Evolutionary conservation across 495 filamentous ascomycete genomes (phyloP).

Genomic region (Cladorrhinum samala): DNA sequence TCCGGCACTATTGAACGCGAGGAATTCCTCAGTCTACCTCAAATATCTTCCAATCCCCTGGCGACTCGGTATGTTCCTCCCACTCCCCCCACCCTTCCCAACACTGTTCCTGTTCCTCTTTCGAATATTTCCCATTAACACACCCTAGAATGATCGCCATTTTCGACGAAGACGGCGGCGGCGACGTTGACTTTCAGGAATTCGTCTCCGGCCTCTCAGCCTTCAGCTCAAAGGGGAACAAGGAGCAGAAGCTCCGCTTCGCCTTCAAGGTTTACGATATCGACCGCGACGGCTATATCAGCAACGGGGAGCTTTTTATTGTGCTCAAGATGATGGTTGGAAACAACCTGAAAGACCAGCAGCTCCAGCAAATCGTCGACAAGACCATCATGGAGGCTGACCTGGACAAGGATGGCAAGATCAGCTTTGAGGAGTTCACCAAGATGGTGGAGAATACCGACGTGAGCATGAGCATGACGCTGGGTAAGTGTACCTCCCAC

Average conservation of each 20-base stretch:
- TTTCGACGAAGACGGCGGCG: conserved; percentile 97
- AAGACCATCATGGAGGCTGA: conserved; percentile 99
- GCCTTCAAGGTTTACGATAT: conserved; percentile 99
- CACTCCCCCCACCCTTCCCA: not conserved
- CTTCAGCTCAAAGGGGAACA: conserved; percentile 96
- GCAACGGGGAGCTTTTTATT: conserved; percentile 98
- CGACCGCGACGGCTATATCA: conserved; percentile 96
- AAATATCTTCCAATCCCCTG: conserved; percentile 96
- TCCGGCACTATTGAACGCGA: conserved; percentile 98
- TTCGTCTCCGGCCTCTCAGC: conserved; percentile 94
- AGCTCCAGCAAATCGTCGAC: conserved; percentile 96
- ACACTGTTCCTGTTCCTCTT: no score
- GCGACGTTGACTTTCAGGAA: conserved; percentile 98
- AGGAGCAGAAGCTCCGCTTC: conserved; percentile 96
- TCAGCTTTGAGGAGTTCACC: conserved; percentile 98
- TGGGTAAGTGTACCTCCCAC: conserved; percentile 55
- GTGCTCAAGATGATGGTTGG: conserved; percentile 99
- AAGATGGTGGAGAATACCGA: conserved; percentile 99
- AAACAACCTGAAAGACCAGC: conserved; percentile 97
- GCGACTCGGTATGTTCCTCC: conserved; percentile 65
- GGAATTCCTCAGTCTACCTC: conserved; percentile 93
- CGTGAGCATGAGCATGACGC: conserved; percentile 95
- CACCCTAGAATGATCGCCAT: conserved; percentile 99
- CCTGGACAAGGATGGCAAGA: conserved; percentile 91
- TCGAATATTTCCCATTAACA: no score